Base-by-base conservation (phyloP, 371 early-diverging fungal genomes). In the Saksenaea vasiformis region DNA sequence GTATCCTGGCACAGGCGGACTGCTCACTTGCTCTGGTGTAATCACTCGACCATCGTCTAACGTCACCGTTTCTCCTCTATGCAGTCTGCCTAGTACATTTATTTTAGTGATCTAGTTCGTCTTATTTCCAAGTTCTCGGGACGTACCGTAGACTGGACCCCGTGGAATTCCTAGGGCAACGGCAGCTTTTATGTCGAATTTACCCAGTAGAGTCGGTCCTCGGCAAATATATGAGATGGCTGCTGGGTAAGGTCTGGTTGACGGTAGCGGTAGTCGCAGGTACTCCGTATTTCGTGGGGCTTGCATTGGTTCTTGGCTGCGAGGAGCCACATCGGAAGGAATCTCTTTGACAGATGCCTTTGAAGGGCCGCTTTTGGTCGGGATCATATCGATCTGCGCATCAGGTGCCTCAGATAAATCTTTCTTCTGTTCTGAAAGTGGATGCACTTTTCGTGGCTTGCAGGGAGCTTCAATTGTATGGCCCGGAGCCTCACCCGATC, bases 141-240 rank as follows among this genome's bases (percentile, higher is more conserved):
- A 36, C 71, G 69, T 68, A 58, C 93, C 87, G 76, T 84, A 93
- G 5, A 83, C 57, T 0, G 86, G 90, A 0, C 96, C 96, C 0
- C 86, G 86, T 44, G 78, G 78, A 0, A 97, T 74, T 1, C 95
- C 96, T 1, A 97, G 81, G n/a, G 69, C 83, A 31, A 74, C 22
- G 0, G 98, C 97, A 0, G 87, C 88, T 11, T 83, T 58, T 11
- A 83, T 76, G 63, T 94, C 84, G 73, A 97, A 96, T 67, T 93
- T 96, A 13, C 97, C 95, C 0, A 86, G 87, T 14, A 90, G 80
- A 1, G 75, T 82, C 0, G 93, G 89, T 0, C 95, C 93, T 56
- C 87, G 86, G 68, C 90, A 89, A 15, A 95, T 87, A 65, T 92
- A 96, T 36, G 86, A 85, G 39, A 91, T 70, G 2, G 87, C 85